A percentile compares a stretch with the other conserved stretches of the same genome.
Evolutionary conservation across 2,329 filamentous ascomycete species (phyloP).

Genomic region (Fusarium musae): DNA sequence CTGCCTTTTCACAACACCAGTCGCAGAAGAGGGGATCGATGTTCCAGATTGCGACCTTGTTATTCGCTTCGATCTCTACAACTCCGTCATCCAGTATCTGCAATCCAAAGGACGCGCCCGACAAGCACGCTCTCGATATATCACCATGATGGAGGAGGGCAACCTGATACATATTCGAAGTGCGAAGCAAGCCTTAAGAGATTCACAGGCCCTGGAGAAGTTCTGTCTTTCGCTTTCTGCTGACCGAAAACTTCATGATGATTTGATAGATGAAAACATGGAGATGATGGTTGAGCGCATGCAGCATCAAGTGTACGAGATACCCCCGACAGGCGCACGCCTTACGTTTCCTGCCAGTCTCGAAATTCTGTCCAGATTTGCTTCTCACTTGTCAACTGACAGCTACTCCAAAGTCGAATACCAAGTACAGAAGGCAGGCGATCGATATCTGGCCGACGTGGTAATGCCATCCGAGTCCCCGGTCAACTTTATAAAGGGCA

Average conservation of each 20-base stretch:
- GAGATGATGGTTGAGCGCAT: slow-evolving; percentile 35
- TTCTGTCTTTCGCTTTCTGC: slow-evolving; percentile 82
- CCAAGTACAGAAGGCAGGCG: slow-evolving; percentile 64
- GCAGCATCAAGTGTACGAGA: slow-evolving; percentile 64
- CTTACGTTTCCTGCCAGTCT: slow-evolving; percentile 82
- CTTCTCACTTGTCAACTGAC: slow-evolving; percentile 65
- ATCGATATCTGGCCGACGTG: slow-evolving; percentile 79
- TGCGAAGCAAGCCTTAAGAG: slow-evolving; percentile 68
- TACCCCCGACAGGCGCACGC: slow-evolving; percentile 77
- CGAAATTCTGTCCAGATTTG: slow-evolving; percentile 77
- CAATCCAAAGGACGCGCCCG: slow-evolving; percentile 91
- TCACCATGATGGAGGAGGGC: slow-evolving; percentile 81
- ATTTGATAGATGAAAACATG: slow-evolving; percentile 24
- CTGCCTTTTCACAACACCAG: slow-evolving; percentile 73
- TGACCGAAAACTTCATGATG: slow-evolving; percentile 67
- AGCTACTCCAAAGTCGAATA: slow-evolving; percentile 64
- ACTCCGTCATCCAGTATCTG: slow-evolving; percentile 92
- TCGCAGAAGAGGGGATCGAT: slow-evolving; percentile 75
- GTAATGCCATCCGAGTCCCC: slow-evolving; percentile 81
- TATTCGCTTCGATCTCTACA: slow-evolving; percentile 85
- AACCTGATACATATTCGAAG: slow-evolving; percentile 70
- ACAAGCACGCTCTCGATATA: slow-evolving; percentile 79
- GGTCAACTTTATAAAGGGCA: slow-evolving; percentile 73
- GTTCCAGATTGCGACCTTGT: slow-evolving; percentile 75
- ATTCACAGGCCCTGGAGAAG: slow-evolving; percentile 72